Conservation (phyloP, 345 rosid genomes). For the Syzygium grande region DNA sequence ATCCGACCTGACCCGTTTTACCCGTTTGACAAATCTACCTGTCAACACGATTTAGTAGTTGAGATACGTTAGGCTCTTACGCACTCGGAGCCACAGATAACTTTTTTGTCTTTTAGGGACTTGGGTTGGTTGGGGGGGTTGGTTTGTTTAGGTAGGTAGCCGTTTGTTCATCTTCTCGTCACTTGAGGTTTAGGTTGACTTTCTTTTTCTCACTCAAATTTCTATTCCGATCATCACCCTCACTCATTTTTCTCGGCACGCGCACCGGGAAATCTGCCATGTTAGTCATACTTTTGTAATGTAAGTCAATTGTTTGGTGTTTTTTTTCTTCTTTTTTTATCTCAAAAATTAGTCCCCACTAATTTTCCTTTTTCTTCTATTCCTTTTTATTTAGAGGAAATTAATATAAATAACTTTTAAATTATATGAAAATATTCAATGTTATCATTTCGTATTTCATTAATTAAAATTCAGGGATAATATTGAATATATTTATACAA, state of each 20-base stretch:
- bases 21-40: background rate
- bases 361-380: no score
- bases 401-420: no score
- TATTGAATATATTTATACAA: no score
- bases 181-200: background rate
- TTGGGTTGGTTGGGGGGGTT: background rate
- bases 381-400: no score
- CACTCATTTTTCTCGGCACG: fast-evolving
- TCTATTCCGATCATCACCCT: background rate
- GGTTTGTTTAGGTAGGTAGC: background rate
- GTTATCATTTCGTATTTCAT: no score
- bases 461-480: no score
- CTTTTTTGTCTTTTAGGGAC: fast-evolving
- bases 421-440: no score
- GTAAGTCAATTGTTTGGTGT: no score
- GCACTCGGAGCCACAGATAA: background rate
- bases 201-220: background rate
- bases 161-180: background rate
- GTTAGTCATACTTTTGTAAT: background rate
- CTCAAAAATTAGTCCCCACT: no score
- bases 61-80: background rate
- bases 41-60: background rate
- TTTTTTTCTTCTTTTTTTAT: no score
- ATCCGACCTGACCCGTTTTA: no score
- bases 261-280: background rate